Evolutionary conservation across 352 stramenopile genomes (phyloP), one percentile per base, ranked within the genome.

Genomic region (Phytophthora pini): DNA sequence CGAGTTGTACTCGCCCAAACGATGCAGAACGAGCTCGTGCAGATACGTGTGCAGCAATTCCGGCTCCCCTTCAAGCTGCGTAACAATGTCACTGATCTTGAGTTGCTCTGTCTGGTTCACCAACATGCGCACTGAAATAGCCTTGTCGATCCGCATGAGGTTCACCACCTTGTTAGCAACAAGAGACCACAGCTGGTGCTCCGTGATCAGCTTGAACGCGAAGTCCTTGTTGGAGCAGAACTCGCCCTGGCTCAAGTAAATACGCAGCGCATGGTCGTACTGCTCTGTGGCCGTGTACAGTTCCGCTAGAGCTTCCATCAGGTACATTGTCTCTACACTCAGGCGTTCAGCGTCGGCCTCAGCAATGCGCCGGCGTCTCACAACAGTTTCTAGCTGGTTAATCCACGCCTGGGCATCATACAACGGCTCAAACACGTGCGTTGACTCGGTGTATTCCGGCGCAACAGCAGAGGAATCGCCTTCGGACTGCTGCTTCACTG

Each of bases 161-260:
- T 91, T 93, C 1, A 68, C 56, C 22, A 95, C 82, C 56, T 95
- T 95, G 57, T 91, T 82, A 15, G 87, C 76, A 39, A 95, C 84
- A 4, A 93, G 68, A 5, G 80, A 67, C 87, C 87, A 95, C 31
- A 95, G 45, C 52, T 93, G 84, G 50, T 95, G 87, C 52, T 95
- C 87, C 0, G 72, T 81, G 69, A 95, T 93, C 44, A 95, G 73
- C 67, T 91, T 88, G 56, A 95, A 95, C 13, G 81, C 87, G 40
- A 91, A 82, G 32, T 93, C 87, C 64, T 95, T 95, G 78, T 93
- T 92, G 8, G 81, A 89, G 62, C 87, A 95, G 45, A 88, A 88
- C n/a, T 85, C 72, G 40, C 84, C 87, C 69, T 93, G 87, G 65
- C 82, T 93, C 43, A 95, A 48, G 57, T 95, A 95, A 59, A 95